Evolutionary conservation across 129 eudicot species (phyloP).

Genomic region (Saposhnikovia divaricata): DNA sequence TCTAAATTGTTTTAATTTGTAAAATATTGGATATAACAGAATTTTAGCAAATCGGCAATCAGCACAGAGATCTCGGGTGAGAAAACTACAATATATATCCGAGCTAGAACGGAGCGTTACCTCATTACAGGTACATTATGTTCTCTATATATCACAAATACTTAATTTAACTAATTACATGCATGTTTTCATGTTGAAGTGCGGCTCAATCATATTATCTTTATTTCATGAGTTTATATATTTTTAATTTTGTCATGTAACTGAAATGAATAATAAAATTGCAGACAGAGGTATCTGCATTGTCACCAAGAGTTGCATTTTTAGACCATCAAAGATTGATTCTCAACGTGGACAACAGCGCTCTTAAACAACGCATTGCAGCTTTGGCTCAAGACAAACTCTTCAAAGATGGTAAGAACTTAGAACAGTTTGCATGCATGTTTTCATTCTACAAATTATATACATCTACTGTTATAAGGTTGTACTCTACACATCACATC

Average conservation of each 20-base stretch:
- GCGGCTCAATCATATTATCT: background rate
- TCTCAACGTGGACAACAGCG: conserved; percentile 81
- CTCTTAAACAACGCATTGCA: conserved; percentile 84
- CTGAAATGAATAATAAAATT: conserved; percentile 6
- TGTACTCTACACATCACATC: too few relatives aligned
- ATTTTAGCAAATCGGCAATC: conserved; percentile 94
- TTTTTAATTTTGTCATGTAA: background rate
- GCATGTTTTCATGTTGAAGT: too few relatives aligned
- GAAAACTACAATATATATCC: conserved; percentile 84
- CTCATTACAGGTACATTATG: conserved; percentile 58
- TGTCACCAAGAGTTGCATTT: conserved; percentile 91
- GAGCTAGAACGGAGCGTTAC: conserved; percentile 93
- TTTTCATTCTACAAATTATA: background rate
- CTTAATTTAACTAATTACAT: too few relatives aligned
- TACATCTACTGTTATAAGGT: too few relatives aligned
- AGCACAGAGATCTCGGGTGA: conserved; percentile 91
- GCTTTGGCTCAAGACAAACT: conserved; percentile 92
- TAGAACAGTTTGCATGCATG: background rate
- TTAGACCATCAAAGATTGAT: conserved; percentile 83
- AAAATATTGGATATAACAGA: conserved; percentile 20
- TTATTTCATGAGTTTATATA: background rate
- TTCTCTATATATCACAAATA: too few relatives aligned
- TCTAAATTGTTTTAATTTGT: background rate
- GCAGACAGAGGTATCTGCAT: conserved; percentile 84
- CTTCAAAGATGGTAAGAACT: conserved; percentile 69